phyloP scores from a whole-genome alignment of 305 asterid species.

The Fraxinus dipetala region DNA sequence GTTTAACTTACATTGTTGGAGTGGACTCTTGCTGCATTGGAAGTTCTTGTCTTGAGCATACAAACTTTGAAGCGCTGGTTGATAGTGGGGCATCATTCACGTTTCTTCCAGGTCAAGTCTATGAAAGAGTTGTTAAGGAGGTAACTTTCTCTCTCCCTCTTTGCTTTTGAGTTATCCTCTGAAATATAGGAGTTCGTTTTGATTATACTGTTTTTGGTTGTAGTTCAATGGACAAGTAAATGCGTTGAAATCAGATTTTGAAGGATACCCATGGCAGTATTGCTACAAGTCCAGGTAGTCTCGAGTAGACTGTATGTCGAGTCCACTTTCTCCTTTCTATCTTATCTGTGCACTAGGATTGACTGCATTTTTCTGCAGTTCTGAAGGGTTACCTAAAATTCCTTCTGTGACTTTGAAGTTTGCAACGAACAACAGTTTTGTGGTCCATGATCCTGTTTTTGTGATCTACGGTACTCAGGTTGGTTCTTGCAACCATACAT shows the following conservation, averaged over 20 bases:
- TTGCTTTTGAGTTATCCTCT: slow-evolving; percentile 1
- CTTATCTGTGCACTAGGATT: slow-evolving; percentile 18
- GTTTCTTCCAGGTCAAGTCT: slow-evolving; percentile 58
- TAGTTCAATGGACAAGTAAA: slow-evolving; percentile 69
- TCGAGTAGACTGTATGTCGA: slow-evolving; percentile 18
- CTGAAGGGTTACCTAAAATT: slow-evolving; percentile 47
- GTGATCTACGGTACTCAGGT: slow-evolving; percentile 72
- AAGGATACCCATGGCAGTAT: slow-evolving; percentile 79
- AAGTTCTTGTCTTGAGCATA: slow-evolving; percentile 48
- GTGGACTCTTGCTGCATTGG: slow-evolving; percentile 65
- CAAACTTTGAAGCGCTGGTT: slow-evolving; percentile 53
- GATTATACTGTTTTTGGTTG: slow-evolving; percentile 17
- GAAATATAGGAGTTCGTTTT: slow-evolving; percentile 9
- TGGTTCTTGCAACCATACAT: slow-evolving; percentile 22
- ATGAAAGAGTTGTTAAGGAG: slow-evolving; percentile 58
- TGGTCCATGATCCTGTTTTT: slow-evolving; percentile 63
- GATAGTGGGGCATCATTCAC: slow-evolving; percentile 87
- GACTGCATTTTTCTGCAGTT: slow-evolving; percentile 45
- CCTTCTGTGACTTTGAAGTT: slow-evolving; percentile 73
- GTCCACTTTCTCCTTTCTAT: slow-evolving; percentile 14
- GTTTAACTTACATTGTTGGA: slow-evolving; percentile 67
- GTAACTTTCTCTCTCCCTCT: slow-evolving; percentile 28
- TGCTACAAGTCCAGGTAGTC: slow-evolving; percentile 72
- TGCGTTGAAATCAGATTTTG: slow-evolving; percentile 61
- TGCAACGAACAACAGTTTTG: slow-evolving; percentile 56